Evolutionary conservation across 768 basidiomycete species (phyloP).

Genomic region (Calocera cornea): DNA sequence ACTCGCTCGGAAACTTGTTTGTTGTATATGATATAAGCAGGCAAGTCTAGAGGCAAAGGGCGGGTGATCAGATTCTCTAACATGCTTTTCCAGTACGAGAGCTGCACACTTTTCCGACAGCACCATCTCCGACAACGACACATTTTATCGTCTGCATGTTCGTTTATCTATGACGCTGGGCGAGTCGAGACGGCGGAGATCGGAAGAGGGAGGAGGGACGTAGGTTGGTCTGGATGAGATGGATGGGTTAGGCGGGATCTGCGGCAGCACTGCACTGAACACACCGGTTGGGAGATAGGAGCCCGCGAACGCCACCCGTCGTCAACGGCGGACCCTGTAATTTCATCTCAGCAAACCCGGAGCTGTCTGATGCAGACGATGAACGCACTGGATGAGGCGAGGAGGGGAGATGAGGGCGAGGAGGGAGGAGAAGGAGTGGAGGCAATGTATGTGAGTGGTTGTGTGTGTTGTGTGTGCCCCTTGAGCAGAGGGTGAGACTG

Average conservation of each 20-base stretch:
- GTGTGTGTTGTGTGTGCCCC: neutral
- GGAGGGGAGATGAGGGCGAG: neutral
- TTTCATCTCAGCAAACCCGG: neutral
- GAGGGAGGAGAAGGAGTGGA: neutral
- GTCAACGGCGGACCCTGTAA: slow-evolving; percentile 4
- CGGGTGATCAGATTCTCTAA: neutral
- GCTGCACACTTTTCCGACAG: slow-evolving; percentile 79
- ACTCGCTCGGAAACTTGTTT: slow-evolving; percentile 98
- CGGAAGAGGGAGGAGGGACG: neutral
- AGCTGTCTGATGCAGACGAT: neutral
- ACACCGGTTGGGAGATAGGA: slow-evolving; percentile 4
- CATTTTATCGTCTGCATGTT: slow-evolving; percentile 94
- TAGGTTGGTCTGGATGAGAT: neutral
- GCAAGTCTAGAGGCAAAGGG: slow-evolving; percentile 54
- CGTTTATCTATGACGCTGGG: neutral
- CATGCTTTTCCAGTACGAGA: neutral
- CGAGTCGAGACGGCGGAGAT: neutral
- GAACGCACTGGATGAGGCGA: neutral
- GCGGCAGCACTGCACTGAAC: neutral
- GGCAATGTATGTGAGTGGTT: neutral
- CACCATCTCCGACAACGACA: slow-evolving; percentile 95
- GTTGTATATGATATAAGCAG: slow-evolving; percentile 94
- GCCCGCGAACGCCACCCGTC: slow-evolving; percentile 3
- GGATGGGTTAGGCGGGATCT: neutral
- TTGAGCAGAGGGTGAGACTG: neutral